phyloP scores from a whole-genome alignment of 768 basidiomycete species.

The Naganishia kalamii region DNA sequence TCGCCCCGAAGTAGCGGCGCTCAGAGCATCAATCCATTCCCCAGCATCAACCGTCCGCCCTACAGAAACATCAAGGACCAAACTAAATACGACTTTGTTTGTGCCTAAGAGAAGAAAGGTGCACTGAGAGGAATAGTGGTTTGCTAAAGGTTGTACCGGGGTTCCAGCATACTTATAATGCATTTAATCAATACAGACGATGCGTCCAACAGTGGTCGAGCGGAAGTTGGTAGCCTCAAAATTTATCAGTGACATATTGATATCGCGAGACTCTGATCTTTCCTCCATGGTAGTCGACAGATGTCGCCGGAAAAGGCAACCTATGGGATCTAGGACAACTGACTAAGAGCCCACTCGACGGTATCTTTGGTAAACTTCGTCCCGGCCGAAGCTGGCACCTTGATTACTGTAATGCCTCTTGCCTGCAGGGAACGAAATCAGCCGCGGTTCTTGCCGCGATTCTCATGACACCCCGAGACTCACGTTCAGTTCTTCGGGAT shows the following conservation, averaged over 20 bases:
- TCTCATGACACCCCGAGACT: conserved; percentile 13
- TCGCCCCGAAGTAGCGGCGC: background rate
- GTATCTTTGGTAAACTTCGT: conserved; percentile 33
- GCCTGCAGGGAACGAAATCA: conserved; percentile 19
- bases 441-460: background rate
- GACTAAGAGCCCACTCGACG: conserved; percentile 37
- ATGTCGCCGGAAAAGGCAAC: too few relatives aligned
- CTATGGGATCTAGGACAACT: conserved; percentile 20
- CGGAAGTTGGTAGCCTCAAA: too few relatives aligned
- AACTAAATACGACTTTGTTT: background rate
- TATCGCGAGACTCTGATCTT: too few relatives aligned
- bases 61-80: background rate
- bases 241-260: too few relatives aligned
- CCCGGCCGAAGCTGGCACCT: conserved; percentile 24
- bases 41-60: background rate
- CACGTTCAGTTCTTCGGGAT: conserved; percentile 60
- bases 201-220: too few relatives aligned
- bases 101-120: conserved; percentile 12
- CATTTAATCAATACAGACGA: too few relatives aligned
- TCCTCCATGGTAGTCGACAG: too few relatives aligned
- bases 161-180: too few relatives aligned
- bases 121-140: background rate
- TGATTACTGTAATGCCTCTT: conserved; percentile 32
- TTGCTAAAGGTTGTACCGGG: too few relatives aligned
- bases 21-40: background rate